Base-by-base conservation (phyloP, 2,329 filamentous ascomycete genomes). In the Rhynchosporium graminicola region DNA sequence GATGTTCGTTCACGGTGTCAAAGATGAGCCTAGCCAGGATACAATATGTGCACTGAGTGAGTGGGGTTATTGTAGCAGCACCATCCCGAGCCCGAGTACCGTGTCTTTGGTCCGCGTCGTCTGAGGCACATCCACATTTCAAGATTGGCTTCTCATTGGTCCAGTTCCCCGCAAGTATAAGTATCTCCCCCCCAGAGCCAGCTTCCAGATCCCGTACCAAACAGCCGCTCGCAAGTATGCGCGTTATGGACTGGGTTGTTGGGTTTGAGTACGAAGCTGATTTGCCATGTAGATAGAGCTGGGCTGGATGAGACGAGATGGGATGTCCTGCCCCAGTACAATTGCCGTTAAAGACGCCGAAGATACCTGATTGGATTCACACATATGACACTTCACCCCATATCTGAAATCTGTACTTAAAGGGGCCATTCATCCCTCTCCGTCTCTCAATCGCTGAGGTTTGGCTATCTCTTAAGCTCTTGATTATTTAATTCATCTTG, bases 281-380 rank as follows among this genome's bases (percentile, higher is more conserved):
- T 55, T 56, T 61, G 62, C 61, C 63, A 65, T 60, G 52, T 42
- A 31, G 61, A 64, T 42, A 31, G 61, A 64, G 57, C 33, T 20
- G 28, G 51, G 59, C 46, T 26, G 50, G 31, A 33, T 59, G 60
- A 20, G 20, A 20, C 20, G 20, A 20, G 20, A 20, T 40, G 51
- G 13, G 5, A 33, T 36, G 26, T 59, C 33, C 20, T 20, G 20
- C 20, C 63, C 66, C 61, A 63, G 60, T 13, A 40, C 29, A 70
- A 65, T 57, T 70, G 67, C 68, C 68, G 67, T 69, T 56, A 13
- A 57, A 36, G 48, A 60, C 45, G 40, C 63, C 63, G 66, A 68
- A 20, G 20, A 20, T 20, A 20, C 20, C 20, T 20, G 20, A 20
- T 20, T 20, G 20, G 20, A 20, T 20, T 20, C 20, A 20, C 20